These are phyloP conservation scores for Panellus pusillus DNA, from an alignment of 768 basidiomycete genomes.

Conservation along the genomic window DNA sequence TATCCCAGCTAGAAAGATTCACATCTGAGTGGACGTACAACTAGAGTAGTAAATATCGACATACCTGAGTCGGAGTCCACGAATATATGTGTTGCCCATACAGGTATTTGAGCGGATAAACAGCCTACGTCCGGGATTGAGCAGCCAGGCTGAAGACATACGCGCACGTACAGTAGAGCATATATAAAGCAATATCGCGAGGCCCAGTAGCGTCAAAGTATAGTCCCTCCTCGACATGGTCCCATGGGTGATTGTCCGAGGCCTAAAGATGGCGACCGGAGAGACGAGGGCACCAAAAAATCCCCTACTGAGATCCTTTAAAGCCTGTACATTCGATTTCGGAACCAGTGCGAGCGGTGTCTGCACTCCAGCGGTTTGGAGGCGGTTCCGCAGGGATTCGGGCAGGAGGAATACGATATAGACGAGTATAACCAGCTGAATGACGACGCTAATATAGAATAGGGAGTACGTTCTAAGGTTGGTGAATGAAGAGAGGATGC, in stretches of 20 bases:
- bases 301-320: conserved; percentile 18
- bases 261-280: conserved; percentile 71
- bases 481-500: conserved; percentile 59
- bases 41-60: conserved; percentile 2
- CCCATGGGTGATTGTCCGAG: conserved; percentile 43
- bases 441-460: conserved; percentile 45
- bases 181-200: conserved; percentile 61
- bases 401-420: conserved; percentile 51
- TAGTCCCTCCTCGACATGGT: conserved; percentile 55
- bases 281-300: conserved; percentile 50
- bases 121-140: conserved; percentile 41
- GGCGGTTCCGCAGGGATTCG: conserved; percentile 45
- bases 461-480: conserved; percentile 52
- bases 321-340: conserved; percentile 28
- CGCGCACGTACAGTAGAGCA: conserved; percentile 57
- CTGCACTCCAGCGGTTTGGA: conserved; percentile 10
- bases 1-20: conserved; percentile 53
- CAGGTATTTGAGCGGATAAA: conserved; percentile 75
- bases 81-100: conserved; percentile 73
- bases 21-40: not conserved
- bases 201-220: conserved; percentile 69
- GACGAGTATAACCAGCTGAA: conserved; percentile 36
- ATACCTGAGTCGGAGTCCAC: conserved; percentile 63
- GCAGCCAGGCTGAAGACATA: not conserved
- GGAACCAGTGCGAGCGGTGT: conserved; percentile 24